Evolutionary conservation across 2,329 filamentous ascomycete genomes (phyloP), one percentile per base, ranked within the genome.

Genomic region (Neopestalotiopsis sp.): DNA sequence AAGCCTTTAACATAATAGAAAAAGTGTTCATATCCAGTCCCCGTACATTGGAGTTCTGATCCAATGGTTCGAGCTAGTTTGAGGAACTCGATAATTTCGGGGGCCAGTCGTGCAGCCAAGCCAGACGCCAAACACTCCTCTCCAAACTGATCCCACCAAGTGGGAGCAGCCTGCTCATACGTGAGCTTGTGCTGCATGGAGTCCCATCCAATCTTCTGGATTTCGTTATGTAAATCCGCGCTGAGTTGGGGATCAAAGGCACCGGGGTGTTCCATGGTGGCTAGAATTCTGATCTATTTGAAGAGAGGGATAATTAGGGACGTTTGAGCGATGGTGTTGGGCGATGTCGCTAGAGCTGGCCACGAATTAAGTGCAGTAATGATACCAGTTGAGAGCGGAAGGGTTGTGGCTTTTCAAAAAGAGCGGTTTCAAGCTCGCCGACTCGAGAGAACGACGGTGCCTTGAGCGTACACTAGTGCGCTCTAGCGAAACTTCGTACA

Each of bases 121-220:
- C 64, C 64, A 32, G 57, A 45, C 30, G 57, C 56, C 40, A 45
- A 14, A 9, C 57, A 67, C 45, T 67, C 65, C 13, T 28, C 28
- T n/a, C 65, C 65, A 1, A 61, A 13, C 4, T n/a, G 24, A 49
- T 67, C 56, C 65, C 65, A 61, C 65, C 65, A 67, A 17, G 34
- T 34, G 3, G 34, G 6, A 2, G 57, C 59, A 42, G 52, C 45
- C 57, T 67, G 52, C 34, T 67, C 56, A 4, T 32, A 49, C 1
- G 38, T 2, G 24, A 67, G 56, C n/a, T n/a, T 57, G 30, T 59
- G 57, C 2, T 56, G 28, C 13, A 40, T 24, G 13, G 34, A 14
- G 2, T 49, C 24, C 57, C 65, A 67, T 7, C 65, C 38, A 28
- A 32, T 40, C 20, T 45, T 14, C 20, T 40, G 20, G 20, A 67